phyloP scores from a whole-genome alignment of 768 basidiomycete genomes.

The Leccinum pellstonianum region DNA sequence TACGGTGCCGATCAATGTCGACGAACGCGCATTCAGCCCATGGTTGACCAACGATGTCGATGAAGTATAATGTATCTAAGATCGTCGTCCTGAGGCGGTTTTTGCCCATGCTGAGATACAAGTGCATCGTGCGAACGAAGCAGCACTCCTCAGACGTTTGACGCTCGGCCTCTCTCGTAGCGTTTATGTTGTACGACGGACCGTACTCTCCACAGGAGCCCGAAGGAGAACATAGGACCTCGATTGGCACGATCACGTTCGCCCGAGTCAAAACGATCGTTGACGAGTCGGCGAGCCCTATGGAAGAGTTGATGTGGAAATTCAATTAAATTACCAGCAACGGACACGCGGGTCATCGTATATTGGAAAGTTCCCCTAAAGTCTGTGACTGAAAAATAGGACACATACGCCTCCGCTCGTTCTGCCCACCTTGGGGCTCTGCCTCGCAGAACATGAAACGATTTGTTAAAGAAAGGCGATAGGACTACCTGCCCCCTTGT shows the following conservation, averaged over 20 bases:
- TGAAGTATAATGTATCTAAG: background rate
- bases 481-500: background rate
- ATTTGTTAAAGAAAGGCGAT: background rate
- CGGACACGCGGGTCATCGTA: background rate
- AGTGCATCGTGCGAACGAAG: conserved; percentile 13
- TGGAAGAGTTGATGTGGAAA: background rate
- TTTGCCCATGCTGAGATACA: conserved; percentile 9
- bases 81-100: conserved; percentile 8
- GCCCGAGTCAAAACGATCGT: background rate
- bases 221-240: background rate
- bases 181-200: conserved; percentile 6
- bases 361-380: background rate
- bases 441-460: background rate
- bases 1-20: background rate
- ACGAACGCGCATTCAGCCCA: conserved; percentile 2
- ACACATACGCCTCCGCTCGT: background rate
- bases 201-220: background rate
- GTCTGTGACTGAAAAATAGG: background rate
- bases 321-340: background rate
- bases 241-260: conserved; percentile 6
- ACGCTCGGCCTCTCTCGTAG: background rate
- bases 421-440: no score
- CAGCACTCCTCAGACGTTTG: background rate
- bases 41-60: conserved; percentile 2
- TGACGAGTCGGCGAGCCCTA: background rate